These are phyloP conservation scores for Endocarpon pusillum DNA, from an alignment of 495 filamentous ascomycete genomes.

Conservation along the genomic window DNA sequence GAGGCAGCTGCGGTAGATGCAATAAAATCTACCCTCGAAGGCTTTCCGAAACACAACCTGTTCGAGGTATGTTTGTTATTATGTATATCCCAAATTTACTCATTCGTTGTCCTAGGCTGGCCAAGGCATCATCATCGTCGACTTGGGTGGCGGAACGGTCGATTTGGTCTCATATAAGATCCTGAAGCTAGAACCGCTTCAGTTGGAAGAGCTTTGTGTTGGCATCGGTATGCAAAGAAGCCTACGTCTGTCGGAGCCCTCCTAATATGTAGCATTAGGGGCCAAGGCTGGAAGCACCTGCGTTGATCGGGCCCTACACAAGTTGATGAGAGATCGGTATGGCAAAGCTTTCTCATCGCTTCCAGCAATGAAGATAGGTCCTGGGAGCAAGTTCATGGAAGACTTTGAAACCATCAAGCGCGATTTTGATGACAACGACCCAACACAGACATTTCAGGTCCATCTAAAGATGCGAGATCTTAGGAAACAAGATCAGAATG, in stretches of 20 bases:
- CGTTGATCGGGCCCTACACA: slow-evolving; percentile 30
- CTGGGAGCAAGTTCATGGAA: slow-evolving; percentile 15
- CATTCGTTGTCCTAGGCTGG: too few species aligned
- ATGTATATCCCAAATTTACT: too few species aligned
- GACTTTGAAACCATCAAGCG: slow-evolving; percentile 12
- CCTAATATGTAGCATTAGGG: too few species aligned
- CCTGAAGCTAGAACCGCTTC: slow-evolving; percentile 33
- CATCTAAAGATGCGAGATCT: slow-evolving; percentile 1
- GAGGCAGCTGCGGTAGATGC: too few species aligned
- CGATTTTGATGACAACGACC: slow-evolving; percentile 7
- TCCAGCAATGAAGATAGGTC: slow-evolving; percentile 4
- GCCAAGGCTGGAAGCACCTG: slow-evolving; percentile 36
- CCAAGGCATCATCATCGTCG: slow-evolving; percentile 28
- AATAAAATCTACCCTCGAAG: too few species aligned
- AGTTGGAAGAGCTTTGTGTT: slow-evolving; percentile 24
- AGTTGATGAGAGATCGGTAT: slow-evolving; percentile 22
- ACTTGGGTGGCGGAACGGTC: slow-evolving; percentile 30
- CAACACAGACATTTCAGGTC: slow-evolving; percentile 1
- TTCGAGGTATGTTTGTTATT: too few species aligned
- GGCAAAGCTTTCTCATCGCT: slow-evolving; percentile 10
- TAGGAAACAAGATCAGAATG: neutral
- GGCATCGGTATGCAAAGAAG: too few species aligned
- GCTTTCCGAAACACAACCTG: too few species aligned
- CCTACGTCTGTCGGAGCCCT: too few species aligned
- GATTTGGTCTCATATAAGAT: slow-evolving; percentile 45